phyloP scores from a whole-genome alignment of 768 basidiomycete species.

The Kwoniella sp. region DNA sequence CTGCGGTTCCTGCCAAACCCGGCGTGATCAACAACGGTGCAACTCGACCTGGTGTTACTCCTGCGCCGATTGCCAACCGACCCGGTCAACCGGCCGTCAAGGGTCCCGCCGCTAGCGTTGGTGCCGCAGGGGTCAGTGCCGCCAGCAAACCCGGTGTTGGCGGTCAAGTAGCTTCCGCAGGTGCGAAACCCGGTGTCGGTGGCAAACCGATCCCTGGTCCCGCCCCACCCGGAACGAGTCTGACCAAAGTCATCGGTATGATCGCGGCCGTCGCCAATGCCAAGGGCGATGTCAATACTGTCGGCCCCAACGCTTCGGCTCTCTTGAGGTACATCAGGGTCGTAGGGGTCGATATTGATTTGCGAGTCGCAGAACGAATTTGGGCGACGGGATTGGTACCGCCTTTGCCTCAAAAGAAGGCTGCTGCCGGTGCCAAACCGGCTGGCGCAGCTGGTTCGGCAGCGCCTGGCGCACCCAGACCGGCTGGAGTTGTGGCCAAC shows the following conservation, averaged over 20 bases:
- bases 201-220: conserved; percentile 34
- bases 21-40: conserved; percentile 1
- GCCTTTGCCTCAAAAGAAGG: conserved; percentile 28
- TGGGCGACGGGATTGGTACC: conserved; percentile 50
- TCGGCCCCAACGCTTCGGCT: conserved; percentile 45
- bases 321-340: conserved; percentile 45
- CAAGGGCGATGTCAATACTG: conserved; percentile 44
- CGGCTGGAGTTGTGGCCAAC: not conserved
- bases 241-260: conserved; percentile 45
- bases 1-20: not conserved
- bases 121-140: not conserved
- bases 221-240: conserved; percentile 43
- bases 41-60: not conserved
- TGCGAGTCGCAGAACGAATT: conserved; percentile 42
- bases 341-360: conserved; percentile 47
- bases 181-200: conserved; percentile 15
- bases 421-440: conserved; percentile 16
- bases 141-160: not conserved
- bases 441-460: not conserved
- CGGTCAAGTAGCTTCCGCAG: conserved; percentile 4
- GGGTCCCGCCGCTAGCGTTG: not conserved
- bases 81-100: conserved; percentile 2
- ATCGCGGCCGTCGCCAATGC: conserved; percentile 48
- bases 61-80: not conserved
- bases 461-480: not conserved